phyloP scores from a whole-genome alignment of 305 asterid species.

The Rubia balearica region DNA sequence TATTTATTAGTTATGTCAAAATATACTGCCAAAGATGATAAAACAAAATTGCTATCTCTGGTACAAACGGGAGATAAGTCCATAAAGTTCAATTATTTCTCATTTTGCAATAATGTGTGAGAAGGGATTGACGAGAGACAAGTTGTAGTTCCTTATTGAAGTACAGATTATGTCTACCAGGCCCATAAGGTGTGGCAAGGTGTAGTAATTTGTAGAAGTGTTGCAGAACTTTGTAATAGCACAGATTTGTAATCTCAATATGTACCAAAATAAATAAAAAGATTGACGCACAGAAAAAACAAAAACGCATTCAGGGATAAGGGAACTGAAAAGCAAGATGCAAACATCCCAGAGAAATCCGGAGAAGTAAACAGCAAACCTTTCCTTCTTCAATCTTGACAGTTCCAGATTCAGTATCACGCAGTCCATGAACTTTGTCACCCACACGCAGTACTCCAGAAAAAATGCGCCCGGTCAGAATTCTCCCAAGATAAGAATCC shows the following conservation, averaged over 20 bases:
- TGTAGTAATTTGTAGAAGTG: background rate
- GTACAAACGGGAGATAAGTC: background rate
- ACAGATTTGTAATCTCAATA: background rate
- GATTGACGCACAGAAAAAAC: background rate
- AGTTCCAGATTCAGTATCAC: conserved; percentile 56
- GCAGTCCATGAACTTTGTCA: conserved; percentile 91
- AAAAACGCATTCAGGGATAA: background rate
- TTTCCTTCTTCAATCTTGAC: conserved; percentile 90
- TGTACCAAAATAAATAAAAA: background rate
- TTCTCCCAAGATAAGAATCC: conserved; percentile 90
- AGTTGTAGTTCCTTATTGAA: background rate
- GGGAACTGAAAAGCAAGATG: background rate
- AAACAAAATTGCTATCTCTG: background rate
- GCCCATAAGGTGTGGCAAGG: background rate
- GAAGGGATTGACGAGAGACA: background rate
- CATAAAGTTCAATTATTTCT: background rate
- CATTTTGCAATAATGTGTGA: background rate
- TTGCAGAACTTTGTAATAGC: background rate
- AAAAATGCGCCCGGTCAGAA: conserved; percentile 86
- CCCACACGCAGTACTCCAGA: conserved; percentile 81
- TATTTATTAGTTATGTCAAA: conserved; percentile 7
- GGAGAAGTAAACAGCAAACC: conserved; percentile 39
- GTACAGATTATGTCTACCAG: background rate
- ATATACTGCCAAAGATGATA: background rate
- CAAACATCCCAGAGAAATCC: background rate